Evolutionary conservation across 2,329 filamentous ascomycete species (phyloP), one percentile per base, ranked within the genome.

Genomic region (Aspergillus flavus): DNA sequence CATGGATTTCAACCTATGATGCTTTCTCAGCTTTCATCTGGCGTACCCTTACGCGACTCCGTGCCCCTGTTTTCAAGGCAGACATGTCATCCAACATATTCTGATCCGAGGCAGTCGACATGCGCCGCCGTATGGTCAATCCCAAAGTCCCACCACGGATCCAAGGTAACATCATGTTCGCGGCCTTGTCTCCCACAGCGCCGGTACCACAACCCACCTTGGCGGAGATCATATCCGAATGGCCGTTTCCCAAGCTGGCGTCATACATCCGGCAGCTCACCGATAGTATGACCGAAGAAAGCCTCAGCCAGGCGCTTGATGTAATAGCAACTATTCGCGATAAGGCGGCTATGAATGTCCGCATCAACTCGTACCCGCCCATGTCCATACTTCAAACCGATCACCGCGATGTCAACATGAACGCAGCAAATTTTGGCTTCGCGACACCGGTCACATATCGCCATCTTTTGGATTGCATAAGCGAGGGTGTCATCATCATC

Each of bases 1-100:
- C 70, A 12, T 81, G 80, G 80, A 74, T 82, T 39, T 82, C 80
- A 6, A 81, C 77, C 2, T 82, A 82, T 62, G 80, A 82, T 59
- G 78, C 79, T 21, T 74, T 76, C 58, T 69, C 72, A 2, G 79
- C 79, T 14, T 75, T 77, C 32, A 71, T 82, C 6, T 82, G 80
- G 79, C 78, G 80, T 2, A 69, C 69, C 4, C 61, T 82, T 0
- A 73, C 78, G 2, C 72, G 74, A 3, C 68, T 79, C 4, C 75
- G 80, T 11, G 74, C 74, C 0, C 70, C 71, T 0, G 30, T 79
- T 1, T 81, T 77, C 65, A 72, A 78, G 0, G 65, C 73, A 0
- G 73, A 77, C 34, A 68, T 73, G 7, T 62, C 65, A 0, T 64
- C 64, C 2, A 73, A 68, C 1, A 55, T 76, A 4, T 70, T 74